These are phyloP conservation scores for Quercus alba DNA, from an alignment of 306 rosid species.

Conservation along the genomic window DNA sequence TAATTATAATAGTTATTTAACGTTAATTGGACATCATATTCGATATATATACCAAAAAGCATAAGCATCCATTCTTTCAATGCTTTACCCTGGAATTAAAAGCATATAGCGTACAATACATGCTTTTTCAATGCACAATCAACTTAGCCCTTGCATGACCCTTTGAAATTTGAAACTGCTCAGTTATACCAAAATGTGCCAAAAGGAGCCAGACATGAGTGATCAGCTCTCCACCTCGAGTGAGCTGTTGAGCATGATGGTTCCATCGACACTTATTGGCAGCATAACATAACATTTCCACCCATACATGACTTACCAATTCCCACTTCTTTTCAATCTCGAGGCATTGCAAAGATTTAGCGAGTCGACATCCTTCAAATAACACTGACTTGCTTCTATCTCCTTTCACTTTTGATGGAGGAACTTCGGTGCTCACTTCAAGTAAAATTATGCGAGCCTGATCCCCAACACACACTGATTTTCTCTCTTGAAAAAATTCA, in stretches of 20 bases:
- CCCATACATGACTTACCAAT: slow-evolving; percentile 20
- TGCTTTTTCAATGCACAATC: background rate
- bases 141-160: slow-evolving; percentile 29
- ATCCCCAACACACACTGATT: background rate
- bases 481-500: slow-evolving; percentile 18
- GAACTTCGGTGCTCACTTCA: background rate
- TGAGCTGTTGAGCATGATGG: no score
- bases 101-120: no score
- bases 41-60: no score
- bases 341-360: background rate
- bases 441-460: background rate
- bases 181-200: slow-evolving; percentile 37
- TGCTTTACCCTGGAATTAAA: no score
- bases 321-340: slow-evolving; percentile 8
- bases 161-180: slow-evolving; percentile 24
- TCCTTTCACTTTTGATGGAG: slow-evolving; percentile 27
- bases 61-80: no score
- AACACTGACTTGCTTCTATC: slow-evolving; percentile 34
- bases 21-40: no score
- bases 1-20: no score
- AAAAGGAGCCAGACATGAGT: slow-evolving; percentile 30
- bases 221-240: slow-evolving; percentile 26
- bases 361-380: slow-evolving; percentile 24
- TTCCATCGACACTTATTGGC: slow-evolving; percentile 16
- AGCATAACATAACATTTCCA: slow-evolving; percentile 30